phyloP scores from a whole-genome alignment of 2,329 filamentous ascomycete species.

The Verticillium tricorpus region DNA sequence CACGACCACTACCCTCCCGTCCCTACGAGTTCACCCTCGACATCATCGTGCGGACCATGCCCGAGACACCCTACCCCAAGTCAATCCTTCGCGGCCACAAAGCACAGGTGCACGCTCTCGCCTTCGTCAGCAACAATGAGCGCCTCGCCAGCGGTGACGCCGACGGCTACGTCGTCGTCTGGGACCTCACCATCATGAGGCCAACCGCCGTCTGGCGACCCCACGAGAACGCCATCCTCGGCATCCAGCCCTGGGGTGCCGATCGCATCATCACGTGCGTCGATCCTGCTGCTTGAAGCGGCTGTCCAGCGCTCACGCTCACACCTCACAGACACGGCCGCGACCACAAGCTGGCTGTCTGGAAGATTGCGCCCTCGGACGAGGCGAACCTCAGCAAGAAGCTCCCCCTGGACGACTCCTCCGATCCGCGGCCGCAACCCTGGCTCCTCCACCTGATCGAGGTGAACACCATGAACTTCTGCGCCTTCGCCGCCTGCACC shows the following conservation, averaged over 20 bases:
- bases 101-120: constrained; percentile 70
- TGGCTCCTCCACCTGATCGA: constrained; percentile 82
- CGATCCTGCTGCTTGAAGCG: background rate
- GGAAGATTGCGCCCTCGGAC: constrained; percentile 62
- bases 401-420: constrained; percentile 63
- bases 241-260: constrained; percentile 64
- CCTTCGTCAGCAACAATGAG: constrained; percentile 68
- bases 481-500: constrained; percentile 65
- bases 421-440: constrained; percentile 54
- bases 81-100: constrained; percentile 80
- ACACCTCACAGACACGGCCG: constrained; percentile 67
- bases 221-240: constrained; percentile 73
- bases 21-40: background rate
- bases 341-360: constrained; percentile 81
- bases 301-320: background rate
- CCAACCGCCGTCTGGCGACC: constrained; percentile 82
- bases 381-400: constrained; percentile 61
- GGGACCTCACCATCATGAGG: constrained; percentile 79
- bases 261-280: constrained; percentile 80
- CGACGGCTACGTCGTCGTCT: constrained; percentile 82
- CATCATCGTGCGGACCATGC: constrained; percentile 11
- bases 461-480: constrained; percentile 95
- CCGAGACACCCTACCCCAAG: constrained; percentile 36
- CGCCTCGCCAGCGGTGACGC: constrained; percentile 83
- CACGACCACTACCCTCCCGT: background rate